phyloP scores from a whole-genome alignment of 1,284 basidiomycete species.

The Trichosporon sp. region DNA sequence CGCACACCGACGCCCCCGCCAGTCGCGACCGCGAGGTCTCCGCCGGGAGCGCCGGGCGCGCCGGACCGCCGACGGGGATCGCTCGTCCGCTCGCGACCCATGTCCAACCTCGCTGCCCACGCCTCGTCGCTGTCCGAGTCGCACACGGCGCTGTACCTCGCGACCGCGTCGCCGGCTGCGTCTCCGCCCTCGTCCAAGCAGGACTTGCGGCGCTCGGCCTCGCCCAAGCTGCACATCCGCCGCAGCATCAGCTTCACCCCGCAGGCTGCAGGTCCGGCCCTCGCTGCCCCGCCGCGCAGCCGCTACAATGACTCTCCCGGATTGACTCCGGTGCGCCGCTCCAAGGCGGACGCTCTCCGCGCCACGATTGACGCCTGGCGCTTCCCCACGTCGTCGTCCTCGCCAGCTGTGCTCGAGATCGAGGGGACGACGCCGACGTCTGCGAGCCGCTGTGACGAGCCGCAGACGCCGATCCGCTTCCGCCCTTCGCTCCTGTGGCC shows the following conservation, averaged over 20 bases:
- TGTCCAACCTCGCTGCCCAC: slow-evolving; percentile 28
- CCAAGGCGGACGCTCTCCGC: slow-evolving; percentile 30
- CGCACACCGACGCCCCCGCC: slow-evolving; percentile 34
- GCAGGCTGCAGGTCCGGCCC: slow-evolving; percentile 33
- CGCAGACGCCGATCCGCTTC: slow-evolving; percentile 2
- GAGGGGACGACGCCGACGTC: slow-evolving; percentile 14
- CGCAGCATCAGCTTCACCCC: slow-evolving; percentile 39
- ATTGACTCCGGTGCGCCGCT: slow-evolving; percentile 23
- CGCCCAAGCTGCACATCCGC: slow-evolving; percentile 34
- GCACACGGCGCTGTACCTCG: slow-evolving; percentile 44
- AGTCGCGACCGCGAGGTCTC: slow-evolving; percentile 16
- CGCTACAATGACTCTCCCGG: slow-evolving; percentile 24
- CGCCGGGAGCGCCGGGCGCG: slow-evolving; percentile 12
- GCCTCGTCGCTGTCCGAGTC: slow-evolving; percentile 46
- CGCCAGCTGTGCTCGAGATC: not conserved
- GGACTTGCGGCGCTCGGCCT: slow-evolving; percentile 27
- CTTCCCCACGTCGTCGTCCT: slow-evolving; percentile 31
- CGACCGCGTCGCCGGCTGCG: slow-evolving; percentile 40
- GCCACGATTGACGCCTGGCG: slow-evolving; percentile 41
- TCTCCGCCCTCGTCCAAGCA: slow-evolving; percentile 10
- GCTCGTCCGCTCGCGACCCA: slow-evolving; percentile 17
- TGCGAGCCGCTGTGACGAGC: slow-evolving; percentile 3
- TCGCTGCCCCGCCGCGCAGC: slow-evolving; percentile 14
- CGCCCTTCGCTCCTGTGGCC: slow-evolving; percentile 14
- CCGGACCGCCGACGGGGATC: slow-evolving; percentile 17